Evolutionary conservation across 2,329 filamentous ascomycete genomes (phyloP), one percentile per base, ranked within the genome.

Genomic region (Hypoxylon sp.): DNA sequence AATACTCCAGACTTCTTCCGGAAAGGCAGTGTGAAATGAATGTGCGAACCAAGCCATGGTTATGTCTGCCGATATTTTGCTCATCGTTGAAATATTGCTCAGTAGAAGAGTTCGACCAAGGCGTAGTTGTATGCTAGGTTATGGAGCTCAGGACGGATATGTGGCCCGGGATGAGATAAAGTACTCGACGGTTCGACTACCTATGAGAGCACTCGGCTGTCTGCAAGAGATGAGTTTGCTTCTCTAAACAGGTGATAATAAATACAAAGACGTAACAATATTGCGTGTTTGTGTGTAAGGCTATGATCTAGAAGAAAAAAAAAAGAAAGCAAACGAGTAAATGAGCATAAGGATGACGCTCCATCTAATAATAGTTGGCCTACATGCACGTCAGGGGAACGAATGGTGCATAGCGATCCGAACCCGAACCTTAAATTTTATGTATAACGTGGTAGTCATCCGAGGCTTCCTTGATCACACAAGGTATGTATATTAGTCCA

Each of bases 1-100:
- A 29, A 75, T 51, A 62, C 24, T 73, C 76, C 76, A 79, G 47
- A 78, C 31, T 9, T 65, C 56, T 10, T 71, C 68, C 13, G 67
- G 65, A 19, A 75, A 33, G 22, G 67, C 53, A 9, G 65, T 63
- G 39, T 69, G 74, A 17, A 76, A 50, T 19, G 61, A 65, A 35
- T 75, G 73, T 17, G 63, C 56, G 44, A 75, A 62, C 72, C 72
- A 73, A 48, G 65, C 53, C 60, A 75, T 70, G 55, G 65, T 58
- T 13, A 71, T 26, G 51, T 72, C 74, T 47, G 70, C 66, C 3
- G 70, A 55, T 60, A 67, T 48, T 46, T 69, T 75, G 53, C 55
- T 60, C 67, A 70, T 70, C 24, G 57, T 63, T 57, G 48, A 59
- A 50, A 47, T 26, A 29, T 53, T 24, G 52, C 26, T 14, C 44